Evolutionary conservation across 352 stramenopile species (phyloP).

Genomic region (Phytophthora podocarpi): DNA sequence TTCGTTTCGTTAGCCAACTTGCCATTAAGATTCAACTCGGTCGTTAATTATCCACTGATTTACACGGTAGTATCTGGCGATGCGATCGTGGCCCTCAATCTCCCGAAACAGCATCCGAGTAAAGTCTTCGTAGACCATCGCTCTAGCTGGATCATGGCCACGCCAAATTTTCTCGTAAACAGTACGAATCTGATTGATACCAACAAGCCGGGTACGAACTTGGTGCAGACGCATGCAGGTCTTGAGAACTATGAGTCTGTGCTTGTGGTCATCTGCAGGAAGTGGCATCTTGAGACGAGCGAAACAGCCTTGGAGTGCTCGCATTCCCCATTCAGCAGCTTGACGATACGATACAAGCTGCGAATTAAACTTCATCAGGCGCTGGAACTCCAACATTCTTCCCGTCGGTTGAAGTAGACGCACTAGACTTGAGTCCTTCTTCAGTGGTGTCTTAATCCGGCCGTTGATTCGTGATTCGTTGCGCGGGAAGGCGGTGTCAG

Average conservation of each 20-base stretch:
- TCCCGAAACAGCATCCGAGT: constrained; percentile 3
- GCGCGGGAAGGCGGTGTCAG: constrained; percentile 21
- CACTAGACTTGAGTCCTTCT: constrained; percentile 4
- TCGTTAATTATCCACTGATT: constrained; percentile 8
- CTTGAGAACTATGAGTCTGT: not conserved
- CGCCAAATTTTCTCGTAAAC: constrained; percentile 5
- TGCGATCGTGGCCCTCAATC: not conserved
- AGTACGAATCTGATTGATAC: constrained; percentile 1
- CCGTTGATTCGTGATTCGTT: not conserved
- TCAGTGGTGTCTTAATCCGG: constrained; percentile 14
- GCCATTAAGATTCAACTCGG: not conserved
- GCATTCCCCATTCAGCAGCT: constrained; percentile 25
- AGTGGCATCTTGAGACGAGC: constrained; percentile 21
- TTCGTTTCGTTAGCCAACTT: no score
- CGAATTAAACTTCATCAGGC: not conserved
- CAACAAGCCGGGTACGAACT: not conserved
- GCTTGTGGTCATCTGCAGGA: constrained; percentile 3
- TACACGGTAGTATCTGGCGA: not conserved
- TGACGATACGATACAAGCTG: constrained; percentile 23
- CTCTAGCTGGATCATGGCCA: not conserved
- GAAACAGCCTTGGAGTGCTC: constrained; percentile 25
- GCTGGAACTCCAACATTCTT: not conserved
- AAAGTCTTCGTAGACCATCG: constrained; percentile 2
- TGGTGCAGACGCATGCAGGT: not conserved
- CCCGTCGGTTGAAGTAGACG: constrained; percentile 1